These are phyloP conservation scores for Penicillium ucsense DNA, from an alignment of 495 filamentous ascomycete genomes.

Conservation along the genomic window DNA sequence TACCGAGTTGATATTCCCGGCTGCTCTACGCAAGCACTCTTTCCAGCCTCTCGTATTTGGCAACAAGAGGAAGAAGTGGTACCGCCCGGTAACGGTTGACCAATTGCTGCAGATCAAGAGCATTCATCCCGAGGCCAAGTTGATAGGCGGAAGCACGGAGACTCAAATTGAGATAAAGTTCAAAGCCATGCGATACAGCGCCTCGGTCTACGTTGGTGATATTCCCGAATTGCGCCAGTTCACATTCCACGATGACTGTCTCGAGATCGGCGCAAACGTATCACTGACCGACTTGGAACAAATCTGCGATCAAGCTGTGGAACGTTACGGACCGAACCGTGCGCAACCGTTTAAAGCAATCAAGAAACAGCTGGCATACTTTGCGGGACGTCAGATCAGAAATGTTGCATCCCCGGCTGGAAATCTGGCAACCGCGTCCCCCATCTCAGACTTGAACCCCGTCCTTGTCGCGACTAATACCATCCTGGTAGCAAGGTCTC, in stretches of 20 bases:
- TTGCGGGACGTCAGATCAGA: slow-evolving; percentile 89
- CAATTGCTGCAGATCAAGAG: slow-evolving; percentile 88
- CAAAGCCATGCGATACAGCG: slow-evolving; percentile 83
- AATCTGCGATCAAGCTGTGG: slow-evolving; percentile 61
- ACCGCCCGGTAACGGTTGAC: slow-evolving; percentile 74
- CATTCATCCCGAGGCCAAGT: slow-evolving; percentile 75
- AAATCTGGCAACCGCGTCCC: slow-evolving; percentile 89
- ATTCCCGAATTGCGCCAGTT: slow-evolving; percentile 80
- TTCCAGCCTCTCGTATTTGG: slow-evolving; percentile 79
- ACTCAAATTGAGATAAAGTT: slow-evolving; percentile 98
- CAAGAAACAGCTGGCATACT: slow-evolving; percentile 57
- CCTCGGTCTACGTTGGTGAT: slow-evolving; percentile 88
- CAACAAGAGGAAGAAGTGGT: slow-evolving; percentile 93
- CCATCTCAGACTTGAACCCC: slow-evolving; percentile 93
- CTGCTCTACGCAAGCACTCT: slow-evolving; percentile 68
- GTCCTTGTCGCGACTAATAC: slow-evolving; percentile 85
- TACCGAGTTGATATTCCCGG: slow-evolving; percentile 92
- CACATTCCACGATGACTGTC: slow-evolving; percentile 63
- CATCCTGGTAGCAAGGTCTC: slow-evolving; percentile 65
- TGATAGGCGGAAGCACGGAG: slow-evolving; percentile 93
- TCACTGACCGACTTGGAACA: slow-evolving; percentile 65
- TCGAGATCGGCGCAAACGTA: slow-evolving; percentile 88
- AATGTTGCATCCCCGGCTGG: slow-evolving; percentile 96
- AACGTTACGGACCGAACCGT: slow-evolving; percentile 61
- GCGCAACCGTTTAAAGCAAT: slow-evolving; percentile 52